Evolutionary conservation across 2,329 filamentous ascomycete species (phyloP).

Genomic region (Alternaria solani): DNA sequence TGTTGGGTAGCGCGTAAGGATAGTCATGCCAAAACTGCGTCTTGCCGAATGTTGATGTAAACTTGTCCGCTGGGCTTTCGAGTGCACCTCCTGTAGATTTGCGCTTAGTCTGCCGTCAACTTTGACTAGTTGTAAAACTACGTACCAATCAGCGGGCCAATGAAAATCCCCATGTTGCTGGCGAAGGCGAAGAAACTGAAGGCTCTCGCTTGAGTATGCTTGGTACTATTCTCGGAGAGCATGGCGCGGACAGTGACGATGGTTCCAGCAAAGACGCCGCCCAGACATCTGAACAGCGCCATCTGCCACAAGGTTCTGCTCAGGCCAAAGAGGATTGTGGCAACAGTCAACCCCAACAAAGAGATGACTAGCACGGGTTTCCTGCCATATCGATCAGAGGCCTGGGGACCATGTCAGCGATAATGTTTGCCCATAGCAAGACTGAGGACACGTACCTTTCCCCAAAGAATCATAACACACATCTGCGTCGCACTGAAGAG

Average conservation of each 20-base stretch:
- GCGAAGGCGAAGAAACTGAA: constrained; percentile 82
- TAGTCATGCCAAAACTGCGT: constrained; percentile 68
- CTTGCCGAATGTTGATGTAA: constrained; percentile 64
- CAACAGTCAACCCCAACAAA: constrained; percentile 68
- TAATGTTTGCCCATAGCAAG: neutral
- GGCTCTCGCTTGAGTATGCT: constrained; percentile 73
- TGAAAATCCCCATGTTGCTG: constrained; percentile 75
- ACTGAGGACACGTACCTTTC: constrained; percentile 26
- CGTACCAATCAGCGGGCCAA: constrained; percentile 70
- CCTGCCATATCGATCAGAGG: constrained; percentile 72
- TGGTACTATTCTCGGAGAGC: constrained; percentile 75
- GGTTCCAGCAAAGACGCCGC: constrained; percentile 77
- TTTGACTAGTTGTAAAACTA: neutral
- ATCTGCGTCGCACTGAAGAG: constrained; percentile 80
- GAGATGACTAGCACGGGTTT: constrained; percentile 76
- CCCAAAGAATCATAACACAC: constrained; percentile 79
- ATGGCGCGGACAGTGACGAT: constrained; percentile 79
- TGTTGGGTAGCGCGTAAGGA: constrained; percentile 71
- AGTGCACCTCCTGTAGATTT: constrained; percentile 67
- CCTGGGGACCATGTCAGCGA: constrained; percentile 38
- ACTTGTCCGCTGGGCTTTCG: constrained; percentile 71
- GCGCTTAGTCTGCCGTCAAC: neutral
- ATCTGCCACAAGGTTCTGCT: constrained; percentile 74
- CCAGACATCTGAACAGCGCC: constrained; percentile 74
- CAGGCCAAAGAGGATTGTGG: constrained; percentile 73